Conservation (phyloP, 1,284 basidiomycete species). For the Malassezia arunalokei region DNA sequence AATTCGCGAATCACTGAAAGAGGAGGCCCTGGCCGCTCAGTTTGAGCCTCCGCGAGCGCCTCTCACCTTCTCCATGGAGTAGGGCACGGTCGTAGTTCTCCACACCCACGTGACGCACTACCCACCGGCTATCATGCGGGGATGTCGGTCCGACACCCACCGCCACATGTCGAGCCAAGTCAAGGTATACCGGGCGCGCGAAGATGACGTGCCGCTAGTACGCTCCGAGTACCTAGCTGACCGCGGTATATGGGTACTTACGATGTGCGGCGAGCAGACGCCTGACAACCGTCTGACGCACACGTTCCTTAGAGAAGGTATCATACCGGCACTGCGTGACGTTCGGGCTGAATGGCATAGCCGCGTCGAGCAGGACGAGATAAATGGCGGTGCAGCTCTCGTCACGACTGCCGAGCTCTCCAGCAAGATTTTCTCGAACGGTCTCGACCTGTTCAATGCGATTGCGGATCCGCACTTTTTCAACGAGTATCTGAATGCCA, state of each 20-base stretch:
- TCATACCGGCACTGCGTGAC: conserved; percentile 61
- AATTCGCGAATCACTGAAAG: conserved; percentile 48
- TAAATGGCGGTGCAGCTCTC: conserved; percentile 28
- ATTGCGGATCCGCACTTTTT: conserved; percentile 59
- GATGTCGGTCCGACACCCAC: not conserved
- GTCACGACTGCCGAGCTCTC: conserved; percentile 26
- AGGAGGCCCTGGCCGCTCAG: conserved; percentile 13
- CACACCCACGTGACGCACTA: not conserved
- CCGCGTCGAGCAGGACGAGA: conserved; percentile 20
- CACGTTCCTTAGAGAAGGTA: conserved; percentile 52
- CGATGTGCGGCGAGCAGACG: conserved; percentile 30
- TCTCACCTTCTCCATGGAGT: not conserved
- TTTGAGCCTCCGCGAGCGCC: not conserved
- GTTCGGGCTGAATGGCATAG: conserved; percentile 69
- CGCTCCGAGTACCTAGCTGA: conserved; percentile 19
- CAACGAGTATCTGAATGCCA: conserved; percentile 49
- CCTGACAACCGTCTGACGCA: conserved; percentile 61
- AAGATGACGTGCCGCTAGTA: conserved; percentile 14
- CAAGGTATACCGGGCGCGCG: not conserved
- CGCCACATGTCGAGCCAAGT: not conserved
- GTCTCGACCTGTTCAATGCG: conserved; percentile 60
- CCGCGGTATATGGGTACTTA: conserved; percentile 26
- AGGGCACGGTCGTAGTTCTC: no score
- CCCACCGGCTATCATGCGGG: not conserved
- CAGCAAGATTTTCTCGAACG: conserved; percentile 48